Evolutionary conservation across 768 basidiomycete species (phyloP).

Genomic region (Amanita exitialis): DNA sequence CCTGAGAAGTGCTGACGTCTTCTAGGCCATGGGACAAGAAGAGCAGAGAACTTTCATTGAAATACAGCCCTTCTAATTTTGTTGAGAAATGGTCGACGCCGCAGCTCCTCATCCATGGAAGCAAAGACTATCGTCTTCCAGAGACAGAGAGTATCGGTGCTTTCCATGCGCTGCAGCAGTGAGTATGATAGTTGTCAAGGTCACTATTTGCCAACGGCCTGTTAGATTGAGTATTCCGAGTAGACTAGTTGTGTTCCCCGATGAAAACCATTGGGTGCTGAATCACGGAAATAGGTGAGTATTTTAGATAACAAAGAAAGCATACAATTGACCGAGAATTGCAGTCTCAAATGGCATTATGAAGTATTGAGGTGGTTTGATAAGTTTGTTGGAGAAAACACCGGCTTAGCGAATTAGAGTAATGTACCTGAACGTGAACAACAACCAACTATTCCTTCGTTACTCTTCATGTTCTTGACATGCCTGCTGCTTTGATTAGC

Average conservation of each 20-base stretch:
- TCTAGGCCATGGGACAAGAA: conserved; percentile 59
- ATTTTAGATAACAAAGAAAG: background rate
- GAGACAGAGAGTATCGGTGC: conserved; percentile 78
- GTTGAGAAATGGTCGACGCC: conserved; percentile 84
- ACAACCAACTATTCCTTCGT: too few species aligned
- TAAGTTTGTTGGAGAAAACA: conserved; percentile 39
- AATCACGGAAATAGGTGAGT: conserved; percentile 66
- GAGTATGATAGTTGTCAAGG: conserved; percentile 17
- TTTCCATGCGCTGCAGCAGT: conserved; percentile 84
- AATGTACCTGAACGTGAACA: background rate
- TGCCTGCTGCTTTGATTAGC: conserved; percentile 3
- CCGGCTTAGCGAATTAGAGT: background rate
- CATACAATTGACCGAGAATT: background rate
- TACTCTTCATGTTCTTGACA: background rate
- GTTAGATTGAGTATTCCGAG: conserved; percentile 59
- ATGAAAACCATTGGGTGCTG: conserved; percentile 91
- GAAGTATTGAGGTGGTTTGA: conserved; percentile 92
- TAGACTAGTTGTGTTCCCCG: conserved; percentile 75
- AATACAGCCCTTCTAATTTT: conserved; percentile 75
- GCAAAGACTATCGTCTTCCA: conserved; percentile 81
- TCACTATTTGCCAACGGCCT: background rate
- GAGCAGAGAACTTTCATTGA: conserved; percentile 40
- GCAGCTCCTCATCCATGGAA: conserved; percentile 75
- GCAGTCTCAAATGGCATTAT: conserved; percentile 86
- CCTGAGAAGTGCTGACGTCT: background rate